phyloP scores from a whole-genome alignment of 768 basidiomycete species.

The Amanita pallidorosea region DNA sequence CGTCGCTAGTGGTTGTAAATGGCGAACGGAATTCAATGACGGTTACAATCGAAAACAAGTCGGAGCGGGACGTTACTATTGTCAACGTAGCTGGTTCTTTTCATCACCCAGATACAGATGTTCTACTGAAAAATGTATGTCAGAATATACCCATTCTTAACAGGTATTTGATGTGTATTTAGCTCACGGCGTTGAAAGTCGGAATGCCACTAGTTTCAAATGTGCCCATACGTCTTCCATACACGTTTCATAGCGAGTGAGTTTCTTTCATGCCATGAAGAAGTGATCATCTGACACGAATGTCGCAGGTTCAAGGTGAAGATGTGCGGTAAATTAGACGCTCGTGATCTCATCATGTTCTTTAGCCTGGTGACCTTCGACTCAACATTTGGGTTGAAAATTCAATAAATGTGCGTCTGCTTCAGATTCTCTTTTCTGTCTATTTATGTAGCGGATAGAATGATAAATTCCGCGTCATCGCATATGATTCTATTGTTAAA shows the following conservation, averaged over 20 bases:
- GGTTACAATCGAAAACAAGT: conserved; percentile 66
- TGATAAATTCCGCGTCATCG: conserved; percentile 47
- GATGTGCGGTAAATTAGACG: neutral
- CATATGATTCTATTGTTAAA: conserved; percentile 66
- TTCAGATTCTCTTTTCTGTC: neutral
- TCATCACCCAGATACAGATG: conserved; percentile 50
- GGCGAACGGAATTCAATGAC: conserved; percentile 66
- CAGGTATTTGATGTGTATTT: neutral
- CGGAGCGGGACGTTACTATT: conserved; percentile 61
- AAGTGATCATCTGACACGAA: conserved; percentile 7
- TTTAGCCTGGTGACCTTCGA: conserved; percentile 64
- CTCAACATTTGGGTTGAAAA: conserved; percentile 74
- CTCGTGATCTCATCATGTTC: conserved; percentile 3
- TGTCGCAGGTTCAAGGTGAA: conserved; percentile 49
- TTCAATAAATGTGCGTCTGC: conserved; percentile 39
- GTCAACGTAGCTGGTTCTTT: conserved; percentile 57
- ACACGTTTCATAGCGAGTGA: conserved; percentile 74
- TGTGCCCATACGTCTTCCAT: conserved; percentile 57
- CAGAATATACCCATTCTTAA: conserved; percentile 1
- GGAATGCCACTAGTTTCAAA: conserved; percentile 41
- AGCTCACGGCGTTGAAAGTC: conserved; percentile 54
- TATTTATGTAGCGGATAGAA: conserved; percentile 25
- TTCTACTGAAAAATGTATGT: conserved; percentile 65
- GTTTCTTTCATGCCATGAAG: conserved; percentile 15
- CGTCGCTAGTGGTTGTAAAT: conserved; percentile 59